Evolutionary conservation across 352 stramenopile species (phyloP).

Genomic region (Pythium scleroteichum): DNA sequence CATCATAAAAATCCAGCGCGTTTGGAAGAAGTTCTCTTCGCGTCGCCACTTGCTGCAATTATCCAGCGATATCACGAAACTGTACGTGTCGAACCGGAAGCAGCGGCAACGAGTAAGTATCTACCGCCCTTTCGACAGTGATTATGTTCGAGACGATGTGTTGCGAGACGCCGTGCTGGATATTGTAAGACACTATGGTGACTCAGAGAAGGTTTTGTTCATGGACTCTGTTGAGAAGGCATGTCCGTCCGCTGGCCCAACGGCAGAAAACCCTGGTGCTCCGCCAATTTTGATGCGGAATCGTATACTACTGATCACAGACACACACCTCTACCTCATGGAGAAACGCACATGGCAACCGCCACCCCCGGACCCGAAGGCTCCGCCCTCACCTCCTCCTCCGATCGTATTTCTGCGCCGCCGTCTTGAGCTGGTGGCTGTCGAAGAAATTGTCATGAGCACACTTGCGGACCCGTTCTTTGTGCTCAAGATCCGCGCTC

Average conservation of each 20-base stretch:
- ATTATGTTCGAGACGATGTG: conserved; percentile 73
- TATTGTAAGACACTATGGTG: conserved; percentile 74
- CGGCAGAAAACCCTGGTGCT: neutral
- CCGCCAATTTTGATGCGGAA: conserved; percentile 40
- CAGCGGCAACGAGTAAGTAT: conserved; percentile 85
- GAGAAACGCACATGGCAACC: conserved; percentile 69
- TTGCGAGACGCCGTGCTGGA: conserved; percentile 63
- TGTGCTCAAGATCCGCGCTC: conserved; percentile 60
- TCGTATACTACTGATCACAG: conserved; percentile 68
- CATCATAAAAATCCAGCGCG: conserved; percentile 77
- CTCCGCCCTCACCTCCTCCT: conserved; percentile 51
- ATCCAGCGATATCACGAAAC: conserved; percentile 83
- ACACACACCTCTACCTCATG: conserved; percentile 79
- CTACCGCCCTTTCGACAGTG: conserved; percentile 82
- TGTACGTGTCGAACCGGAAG: conserved; percentile 81
- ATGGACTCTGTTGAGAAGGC: conserved; percentile 75
- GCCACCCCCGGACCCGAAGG: conserved; percentile 36
- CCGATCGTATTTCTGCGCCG: conserved; percentile 77
- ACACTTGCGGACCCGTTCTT: conserved; percentile 83
- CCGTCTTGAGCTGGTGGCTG: conserved; percentile 52
- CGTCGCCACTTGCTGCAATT: conserved; percentile 83
- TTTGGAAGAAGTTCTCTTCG: conserved; percentile 81
- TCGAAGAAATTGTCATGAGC: conserved; percentile 82
- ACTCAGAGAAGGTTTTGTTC: conserved; percentile 86
- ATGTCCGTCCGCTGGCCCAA: conserved; percentile 20